These are phyloP conservation scores for Massariosphaeria phaeospora DNA, from an alignment of 495 filamentous ascomycete genomes.

Conservation along the genomic window DNA sequence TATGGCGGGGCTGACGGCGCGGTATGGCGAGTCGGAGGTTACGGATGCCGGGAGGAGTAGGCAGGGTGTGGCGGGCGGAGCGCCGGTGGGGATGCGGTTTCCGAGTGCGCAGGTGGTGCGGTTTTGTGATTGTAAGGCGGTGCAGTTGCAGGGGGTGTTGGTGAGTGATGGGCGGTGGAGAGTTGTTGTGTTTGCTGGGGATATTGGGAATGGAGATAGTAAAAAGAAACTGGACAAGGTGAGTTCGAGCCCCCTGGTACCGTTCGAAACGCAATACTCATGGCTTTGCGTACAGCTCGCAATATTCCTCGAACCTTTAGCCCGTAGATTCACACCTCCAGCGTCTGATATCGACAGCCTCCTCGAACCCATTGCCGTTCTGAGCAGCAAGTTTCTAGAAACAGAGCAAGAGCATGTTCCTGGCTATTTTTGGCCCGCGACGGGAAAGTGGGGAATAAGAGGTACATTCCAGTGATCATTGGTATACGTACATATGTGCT, in stretches of 20 bases:
- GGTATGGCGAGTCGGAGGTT: slow-evolving; percentile 42
- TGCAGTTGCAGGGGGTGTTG: slow-evolving; percentile 52
- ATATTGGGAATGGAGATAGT: slow-evolving; percentile 41
- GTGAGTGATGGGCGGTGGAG: slow-evolving; percentile 56
- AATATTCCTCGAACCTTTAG: slow-evolving; percentile 40
- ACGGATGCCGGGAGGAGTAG: slow-evolving; percentile 14
- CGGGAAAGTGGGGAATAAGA: slow-evolving; percentile 56
- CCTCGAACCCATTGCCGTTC: slow-evolving; percentile 57
- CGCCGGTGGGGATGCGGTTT: slow-evolving; percentile 56
- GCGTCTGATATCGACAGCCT: slow-evolving; percentile 51
- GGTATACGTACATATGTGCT: too few relatives aligned
- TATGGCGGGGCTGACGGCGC: slow-evolving; percentile 59
- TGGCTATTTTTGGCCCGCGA: slow-evolving; percentile 53
- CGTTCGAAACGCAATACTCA: too few relatives aligned
- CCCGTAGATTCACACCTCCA: slow-evolving; percentile 46
- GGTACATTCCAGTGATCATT: slow-evolving; percentile 47
- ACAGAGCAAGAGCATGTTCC: slow-evolving; percentile 59
- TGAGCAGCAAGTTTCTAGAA: slow-evolving; percentile 49
- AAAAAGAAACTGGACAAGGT: slow-evolving; percentile 22
- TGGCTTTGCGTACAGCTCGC: slow-evolving; percentile 31
- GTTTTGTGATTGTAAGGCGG: slow-evolving; percentile 52
- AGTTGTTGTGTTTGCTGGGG: slow-evolving; percentile 55
- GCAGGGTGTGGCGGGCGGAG: slow-evolving; percentile 39
- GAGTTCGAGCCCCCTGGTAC: too few relatives aligned
- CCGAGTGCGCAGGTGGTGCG: slow-evolving; percentile 53